A percentile compares a stretch with the other conserved stretches of the same genome.
Conservation (phyloP, 371 early-diverging fungal species). For the Saksenaea vasiformis region DNA sequence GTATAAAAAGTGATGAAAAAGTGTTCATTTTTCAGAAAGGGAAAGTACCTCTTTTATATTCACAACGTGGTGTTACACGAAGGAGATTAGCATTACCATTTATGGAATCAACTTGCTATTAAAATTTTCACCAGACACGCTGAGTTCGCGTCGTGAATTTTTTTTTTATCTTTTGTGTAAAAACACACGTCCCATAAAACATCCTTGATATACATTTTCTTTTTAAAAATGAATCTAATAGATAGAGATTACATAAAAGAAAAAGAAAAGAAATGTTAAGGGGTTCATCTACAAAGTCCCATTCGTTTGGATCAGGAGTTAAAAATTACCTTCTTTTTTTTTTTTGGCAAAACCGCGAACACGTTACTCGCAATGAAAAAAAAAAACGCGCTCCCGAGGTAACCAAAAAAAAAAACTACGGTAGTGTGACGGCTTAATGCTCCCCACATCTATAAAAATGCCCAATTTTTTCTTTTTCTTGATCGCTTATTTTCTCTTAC, state of each 20-base stretch:
- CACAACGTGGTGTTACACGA: neutral
- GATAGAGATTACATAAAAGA: constrained; percentile 3
- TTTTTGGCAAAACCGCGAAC: neutral
- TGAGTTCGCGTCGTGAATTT: neutral
- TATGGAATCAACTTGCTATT: neutral
- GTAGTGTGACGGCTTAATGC: neutral
- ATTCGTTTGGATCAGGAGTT: neutral
- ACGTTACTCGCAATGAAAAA: neutral
- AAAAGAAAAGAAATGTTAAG: constrained; percentile 17
- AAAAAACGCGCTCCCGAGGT: neutral
- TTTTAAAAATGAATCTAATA: neutral
- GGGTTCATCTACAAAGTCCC: neutral
- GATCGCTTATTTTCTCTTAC: neutral
- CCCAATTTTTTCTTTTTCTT: neutral
- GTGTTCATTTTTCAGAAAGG: neutral
- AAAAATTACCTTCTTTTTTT: neutral
- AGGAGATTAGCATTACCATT: neutral
- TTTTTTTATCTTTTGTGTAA: neutral
- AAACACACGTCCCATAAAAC: neutral
- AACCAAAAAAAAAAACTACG: neutral
- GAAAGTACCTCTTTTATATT: neutral
- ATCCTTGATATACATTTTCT: neutral
- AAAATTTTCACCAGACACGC: neutral
- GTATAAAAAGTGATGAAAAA: constrained; percentile 7
- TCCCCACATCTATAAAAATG: neutral